These are phyloP conservation scores for Vaccinium darrowii DNA, from an alignment of 148 eudicot species.

Conservation along the genomic window DNA sequence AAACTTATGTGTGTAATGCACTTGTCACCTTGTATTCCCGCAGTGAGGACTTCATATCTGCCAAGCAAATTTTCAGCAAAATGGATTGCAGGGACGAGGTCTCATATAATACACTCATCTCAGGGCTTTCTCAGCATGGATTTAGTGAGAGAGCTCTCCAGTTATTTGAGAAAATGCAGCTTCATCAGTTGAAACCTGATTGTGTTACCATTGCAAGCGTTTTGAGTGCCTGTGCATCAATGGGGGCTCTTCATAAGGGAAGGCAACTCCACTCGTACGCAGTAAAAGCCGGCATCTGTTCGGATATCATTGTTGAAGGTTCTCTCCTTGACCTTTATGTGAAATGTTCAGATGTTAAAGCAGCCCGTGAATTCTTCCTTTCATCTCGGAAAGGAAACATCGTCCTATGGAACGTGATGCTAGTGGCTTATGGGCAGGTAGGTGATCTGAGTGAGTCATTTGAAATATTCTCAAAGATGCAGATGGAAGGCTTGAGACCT, in stretches of 20 bases:
- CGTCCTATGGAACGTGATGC: slow-evolving; percentile 91
- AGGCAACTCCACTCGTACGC: slow-evolving; percentile 80
- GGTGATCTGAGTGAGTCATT: slow-evolving; percentile 61
- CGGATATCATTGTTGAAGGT: slow-evolving; percentile 86
- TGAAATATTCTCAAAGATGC: slow-evolving; percentile 59
- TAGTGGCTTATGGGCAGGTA: slow-evolving; percentile 80
- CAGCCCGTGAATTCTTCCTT: slow-evolving; percentile 69
- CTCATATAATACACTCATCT: slow-evolving; percentile 84
- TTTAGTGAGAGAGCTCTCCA: slow-evolving; percentile 51
- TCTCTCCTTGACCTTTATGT: slow-evolving; percentile 96
- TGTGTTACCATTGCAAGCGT: slow-evolving; percentile 84
- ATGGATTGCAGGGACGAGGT: slow-evolving; percentile 65
- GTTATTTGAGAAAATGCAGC: slow-evolving; percentile 70
- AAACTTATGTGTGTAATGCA: slow-evolving; percentile 73
- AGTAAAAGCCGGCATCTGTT: slow-evolving; percentile 71
- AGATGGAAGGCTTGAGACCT: slow-evolving; percentile 63
- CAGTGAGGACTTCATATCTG: slow-evolving; percentile 50
- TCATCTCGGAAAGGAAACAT: slow-evolving; percentile 59
- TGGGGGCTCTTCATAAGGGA: slow-evolving; percentile 68
- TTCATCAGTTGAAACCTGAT: slow-evolving; percentile 67
- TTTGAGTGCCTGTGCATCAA: slow-evolving; percentile 70
- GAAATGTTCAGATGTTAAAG: slow-evolving; percentile 71
- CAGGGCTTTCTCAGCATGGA: slow-evolving; percentile 82
- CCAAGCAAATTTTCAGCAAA: slow-evolving; percentile 56
- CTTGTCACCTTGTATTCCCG: slow-evolving; percentile 75